Evolutionary conservation across 2,329 filamentous ascomycete genomes (phyloP), one percentile per base, ranked within the genome.

Genomic region (Trichoderma guizhouense): DNA sequence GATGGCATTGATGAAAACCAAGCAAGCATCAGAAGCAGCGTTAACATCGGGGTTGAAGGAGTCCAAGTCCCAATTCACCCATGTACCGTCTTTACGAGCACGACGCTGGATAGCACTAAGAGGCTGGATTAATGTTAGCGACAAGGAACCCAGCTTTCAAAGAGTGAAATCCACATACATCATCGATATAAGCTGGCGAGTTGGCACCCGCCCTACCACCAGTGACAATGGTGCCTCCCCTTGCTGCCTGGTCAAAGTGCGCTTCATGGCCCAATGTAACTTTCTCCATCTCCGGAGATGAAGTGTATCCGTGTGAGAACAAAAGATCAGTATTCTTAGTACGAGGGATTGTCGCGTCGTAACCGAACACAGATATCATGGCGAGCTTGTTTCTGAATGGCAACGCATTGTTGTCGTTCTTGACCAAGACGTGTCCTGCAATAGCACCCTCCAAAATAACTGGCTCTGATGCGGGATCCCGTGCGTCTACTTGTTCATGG

Each of bases 1-100:
- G 78, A 95, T 93, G 39, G 86, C 88, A 78, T 92, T 97, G 71
- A 90, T 92, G 79, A 97, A 97, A 1, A 96, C 94, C 53, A 98
- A 78, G 91, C 97, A 65, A 62, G 93, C 89, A 3, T 91, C 86
- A 1, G 77, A 77, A 4, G 82, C 81, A 3, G 75, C 77, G n/a
- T 83, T 83, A 15, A 83, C 81, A 4, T 76, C 76, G 0, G 79
- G 79, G 7, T 80, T 71, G 18, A 75, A 74, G 1, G 79, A 82
- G 5, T 78, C 75, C 1, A 81, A 75, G 47, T 83, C 86, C 82
- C 73, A 92, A 79, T 71, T 87, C 0, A 92, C 80, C 73, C 86
- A 85, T 0, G 88, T 88, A n/a, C 83, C 83, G 72, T 91, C 88
- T 3, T 82, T 77, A 15, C 81, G 81, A 0, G 86, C 87, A 39